Conservation (phyloP, 2,329 filamentous ascomycete genomes). For the Rosellinia necatrix region DNA sequence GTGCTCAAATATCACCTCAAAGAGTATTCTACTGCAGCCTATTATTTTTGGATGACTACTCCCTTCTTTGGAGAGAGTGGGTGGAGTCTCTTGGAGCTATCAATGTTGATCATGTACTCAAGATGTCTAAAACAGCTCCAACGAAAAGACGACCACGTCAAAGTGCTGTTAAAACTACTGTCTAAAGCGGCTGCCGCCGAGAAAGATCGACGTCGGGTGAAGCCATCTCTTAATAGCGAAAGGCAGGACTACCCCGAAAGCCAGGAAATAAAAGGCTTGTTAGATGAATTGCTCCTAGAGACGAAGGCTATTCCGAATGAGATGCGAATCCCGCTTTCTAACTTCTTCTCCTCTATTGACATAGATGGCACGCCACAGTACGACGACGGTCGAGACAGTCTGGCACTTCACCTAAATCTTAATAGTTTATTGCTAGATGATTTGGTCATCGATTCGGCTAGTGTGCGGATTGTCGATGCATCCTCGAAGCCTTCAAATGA, state of each 20-base stretch:
- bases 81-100: conserved; percentile 80
- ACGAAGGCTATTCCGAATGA: conserved; percentile 57
- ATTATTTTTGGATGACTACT: conserved; percentile 77
- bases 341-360: conserved; percentile 73
- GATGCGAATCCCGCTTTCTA: conserved; percentile 68
- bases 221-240: conserved; percentile 43
- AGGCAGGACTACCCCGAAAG: conserved; percentile 43
- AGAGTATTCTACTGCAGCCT: conserved; percentile 74
- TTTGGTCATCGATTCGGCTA: conserved; percentile 68
- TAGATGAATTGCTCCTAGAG: conserved; percentile 53
- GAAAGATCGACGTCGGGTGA: conserved; percentile 51
- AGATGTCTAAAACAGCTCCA: conserved; percentile 78
- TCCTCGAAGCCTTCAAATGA: conserved; percentile 65
- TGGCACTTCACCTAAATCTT: conserved; percentile 70
- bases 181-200: conserved; percentile 66
- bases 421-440: conserved; percentile 74
- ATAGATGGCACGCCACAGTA: conserved; percentile 73
- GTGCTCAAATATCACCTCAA: conserved; percentile 77
- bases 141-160: conserved; percentile 78
- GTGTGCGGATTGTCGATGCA: conserved; percentile 64
- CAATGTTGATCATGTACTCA: conserved; percentile 84
- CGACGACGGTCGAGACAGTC: conserved; percentile 73
- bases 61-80: conserved; percentile 77
- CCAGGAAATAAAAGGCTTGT: conserved; percentile 51
- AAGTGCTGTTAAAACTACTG: conserved; percentile 74